A percentile compares a stretch with the other conserved stretches of the same genome.
Conservation (phyloP, 257 asterid species). For the Solanum acaule region DNA sequence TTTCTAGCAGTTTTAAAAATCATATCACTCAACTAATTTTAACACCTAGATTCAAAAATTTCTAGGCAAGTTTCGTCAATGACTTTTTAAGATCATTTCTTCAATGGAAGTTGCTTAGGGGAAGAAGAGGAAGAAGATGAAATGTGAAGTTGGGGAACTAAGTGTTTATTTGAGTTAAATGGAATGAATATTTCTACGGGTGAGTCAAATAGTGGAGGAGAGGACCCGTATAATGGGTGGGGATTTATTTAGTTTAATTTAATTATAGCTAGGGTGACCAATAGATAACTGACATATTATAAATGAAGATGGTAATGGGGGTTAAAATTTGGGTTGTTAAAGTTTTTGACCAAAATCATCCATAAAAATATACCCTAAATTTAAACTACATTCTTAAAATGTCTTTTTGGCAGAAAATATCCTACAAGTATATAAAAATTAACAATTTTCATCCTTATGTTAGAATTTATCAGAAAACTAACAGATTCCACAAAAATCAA, state of each 20-base stretch:
- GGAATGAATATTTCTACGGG: not conserved
- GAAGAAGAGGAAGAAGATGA: not conserved
- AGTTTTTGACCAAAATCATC: no score
- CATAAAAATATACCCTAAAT: no score
- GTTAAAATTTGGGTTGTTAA: not conserved
- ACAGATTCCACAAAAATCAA: no score
- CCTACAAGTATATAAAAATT: no score
- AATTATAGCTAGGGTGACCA: not conserved
- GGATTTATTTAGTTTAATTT: not conserved
- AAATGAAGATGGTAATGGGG: not conserved
- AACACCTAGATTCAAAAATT: not conserved
- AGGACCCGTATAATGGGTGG: not conserved
- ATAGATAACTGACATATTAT: no score
- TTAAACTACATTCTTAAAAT: no score
- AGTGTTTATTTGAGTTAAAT: not conserved
- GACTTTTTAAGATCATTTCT: not conserved
- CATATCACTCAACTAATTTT: not conserved
- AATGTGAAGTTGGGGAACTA: not conserved
- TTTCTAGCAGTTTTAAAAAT: not conserved
- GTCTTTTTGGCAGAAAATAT: no score
- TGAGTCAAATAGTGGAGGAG: not conserved
- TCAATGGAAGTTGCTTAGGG: not conserved
- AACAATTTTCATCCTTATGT: no score
- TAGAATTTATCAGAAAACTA: no score
- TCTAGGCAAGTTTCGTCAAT: not conserved